Base-by-base conservation (phyloP, 345 rosid genomes). In the Eucalyptus rudis region DNA sequence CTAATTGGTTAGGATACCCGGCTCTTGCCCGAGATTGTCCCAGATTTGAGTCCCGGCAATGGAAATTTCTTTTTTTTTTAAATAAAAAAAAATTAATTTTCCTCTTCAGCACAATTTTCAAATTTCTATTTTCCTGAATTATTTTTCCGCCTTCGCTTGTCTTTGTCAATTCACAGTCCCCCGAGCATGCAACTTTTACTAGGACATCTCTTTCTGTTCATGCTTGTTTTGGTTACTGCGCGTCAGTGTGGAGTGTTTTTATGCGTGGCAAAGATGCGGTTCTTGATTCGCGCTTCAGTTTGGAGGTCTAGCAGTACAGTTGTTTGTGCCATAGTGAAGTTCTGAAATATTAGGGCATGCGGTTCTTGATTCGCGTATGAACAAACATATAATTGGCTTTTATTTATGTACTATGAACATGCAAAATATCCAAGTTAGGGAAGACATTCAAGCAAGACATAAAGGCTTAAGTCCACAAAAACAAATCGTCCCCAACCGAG, bases 1-100 rank as follows among this genome's bases (percentile, higher is more conserved):
- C 93, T 91, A 93, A 92, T 88, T 87, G 90, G 92, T 91, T 86
- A 91, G 92, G 92, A 91, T 93, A 91, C 90, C 80, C 92, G 92
- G 89, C 90, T 93, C 91, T 93, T 93, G 92, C 93, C 92, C 90
- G 90, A 89, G 62, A 90, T 50, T 50, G 92, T 89, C 92, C 92
- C 89, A 88, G 89, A 90, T 91, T 91, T 89, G 33, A 92, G 91
- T 92, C 91, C 91, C 92, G 90, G 90, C 92, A 92, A 87, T 86
- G 71, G 90, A 50, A 89, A 15, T 14, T 13, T 50, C 54, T 0
- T 12, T 3, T 59, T 59, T 29, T 7, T 29, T 5, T 10, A 10
- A 5, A 50, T 36, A 13, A 0, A 14, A 50, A 2, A 50, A 27
- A 62, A 27, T 7, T 4, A 15, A 50, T 15, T 31, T 31, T 31